Evolutionary conservation across 2,329 filamentous ascomycete species (phyloP).

Genomic region (Beauveria pseudobassiana): DNA sequence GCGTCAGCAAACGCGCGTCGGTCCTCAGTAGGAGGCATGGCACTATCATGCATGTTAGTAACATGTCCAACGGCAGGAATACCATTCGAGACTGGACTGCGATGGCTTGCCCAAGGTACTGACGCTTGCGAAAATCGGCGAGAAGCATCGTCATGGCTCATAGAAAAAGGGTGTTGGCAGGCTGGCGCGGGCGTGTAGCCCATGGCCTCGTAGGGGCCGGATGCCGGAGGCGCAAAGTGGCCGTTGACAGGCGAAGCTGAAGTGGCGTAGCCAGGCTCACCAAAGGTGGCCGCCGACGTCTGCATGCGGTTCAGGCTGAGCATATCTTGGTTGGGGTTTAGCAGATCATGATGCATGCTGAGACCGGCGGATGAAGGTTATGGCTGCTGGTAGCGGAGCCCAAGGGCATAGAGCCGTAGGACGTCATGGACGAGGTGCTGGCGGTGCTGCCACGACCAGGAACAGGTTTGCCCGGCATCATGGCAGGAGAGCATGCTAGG

Average conservation of each 20-base stretch:
- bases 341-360: conserved; percentile 42
- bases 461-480: conserved; percentile 40
- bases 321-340: conserved; percentile 68
- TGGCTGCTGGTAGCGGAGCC: conserved; percentile 66
- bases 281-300: conserved; percentile 54
- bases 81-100: conserved; percentile 30
- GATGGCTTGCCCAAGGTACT: conserved; percentile 47
- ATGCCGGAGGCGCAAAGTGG: conserved; percentile 56
- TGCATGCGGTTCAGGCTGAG: conserved; percentile 59
- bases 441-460: conserved; percentile 51
- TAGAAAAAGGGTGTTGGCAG: conserved; percentile 44
- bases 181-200: conserved; percentile 64
- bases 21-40: conserved; percentile 40
- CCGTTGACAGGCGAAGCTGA: conserved; percentile 59
- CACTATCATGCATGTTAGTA: conserved; percentile 20
- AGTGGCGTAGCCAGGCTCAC: conserved; percentile 60
- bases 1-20: conserved; percentile 75
- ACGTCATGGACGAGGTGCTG: conserved; percentile 54
- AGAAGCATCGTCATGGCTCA: conserved; percentile 46
- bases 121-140: conserved; percentile 80
- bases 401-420: conserved; percentile 65
- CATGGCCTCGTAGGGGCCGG: conserved; percentile 66
- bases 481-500: conserved; percentile 45
- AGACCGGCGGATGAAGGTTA: conserved; percentile 47
- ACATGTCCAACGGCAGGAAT: conserved; percentile 31